Base-by-base conservation (phyloP, 257 asterid species). In the Fraxinus anomala region DNA sequence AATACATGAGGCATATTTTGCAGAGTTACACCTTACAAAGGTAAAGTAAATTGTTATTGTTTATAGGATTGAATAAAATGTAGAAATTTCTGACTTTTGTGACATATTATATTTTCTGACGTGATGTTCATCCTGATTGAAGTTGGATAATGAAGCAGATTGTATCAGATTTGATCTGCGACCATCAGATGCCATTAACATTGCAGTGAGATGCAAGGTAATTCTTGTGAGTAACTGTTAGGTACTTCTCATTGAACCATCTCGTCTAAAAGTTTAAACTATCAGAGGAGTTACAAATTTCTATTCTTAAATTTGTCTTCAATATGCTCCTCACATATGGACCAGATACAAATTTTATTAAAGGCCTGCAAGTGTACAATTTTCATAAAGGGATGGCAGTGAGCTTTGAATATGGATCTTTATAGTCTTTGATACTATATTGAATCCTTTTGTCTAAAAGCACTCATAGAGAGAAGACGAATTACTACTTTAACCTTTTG, bases 171-270 rank as follows among this genome's bases (percentile, higher is more conserved):
- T 95, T 63, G 99, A 95, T 84, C 94, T 95, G 74, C 96, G 98
- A 21, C 99, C 99, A 30, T 95, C 97, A 1, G 99, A 95, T 88
- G 99, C 99, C 76, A 95, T 95, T 77, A 95, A 95, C 85, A 95
- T 95, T 78, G 99, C 96, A 6, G 98, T 95, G 73, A 93, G 93
- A 89, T 93, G 97, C 96, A 91, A 92, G 99, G 99, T 94, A 85
- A 78, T n/a, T 54, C 26, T 9, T 0, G 3, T 19, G 9, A n/a
- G 3, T 4, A 17, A 54, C 63, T 14, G 1, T 51, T 51, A 17
- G 19, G 23, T 51, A 5, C 21, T 51, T 19, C 24, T 19, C 21
- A 1, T 51, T 51, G 17, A 17, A 51, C 23, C 63, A 51, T 10
- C 1, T 51, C 3, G 23, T 51, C 11, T 44, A 51, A 51, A 17